Conservation (phyloP, 192 early-diverging fungal genomes). For the Borealophlyctis nickersoniae region DNA sequence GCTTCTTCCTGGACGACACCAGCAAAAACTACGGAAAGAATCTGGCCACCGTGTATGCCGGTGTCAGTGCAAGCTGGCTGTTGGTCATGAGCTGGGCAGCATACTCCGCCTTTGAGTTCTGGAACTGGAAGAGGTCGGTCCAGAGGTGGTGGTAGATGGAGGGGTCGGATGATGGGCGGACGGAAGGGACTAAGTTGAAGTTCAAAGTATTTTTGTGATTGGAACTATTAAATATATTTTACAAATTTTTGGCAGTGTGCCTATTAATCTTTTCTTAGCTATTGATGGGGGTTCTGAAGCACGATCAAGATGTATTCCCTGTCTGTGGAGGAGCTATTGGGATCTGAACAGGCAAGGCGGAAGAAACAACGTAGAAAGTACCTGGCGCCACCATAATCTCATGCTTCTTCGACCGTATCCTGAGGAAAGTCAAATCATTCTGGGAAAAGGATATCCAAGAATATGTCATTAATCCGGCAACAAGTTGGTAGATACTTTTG, state of each 20-base stretch:
- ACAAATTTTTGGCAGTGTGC: no score
- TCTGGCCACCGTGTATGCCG: conserved; percentile 25
- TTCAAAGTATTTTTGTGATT: no score
- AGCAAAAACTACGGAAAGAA: conserved; percentile 31
- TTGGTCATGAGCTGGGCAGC: conserved; percentile 27
- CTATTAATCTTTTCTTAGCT: no score
- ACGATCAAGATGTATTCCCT: conserved; percentile 83
- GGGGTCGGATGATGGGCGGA: no score
- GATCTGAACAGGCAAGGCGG: not conserved
- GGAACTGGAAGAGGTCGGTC: conserved; percentile 31
- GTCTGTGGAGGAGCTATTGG: conserved; percentile 47
- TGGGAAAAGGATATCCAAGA: conserved; percentile 25
- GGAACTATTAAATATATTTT: no score
- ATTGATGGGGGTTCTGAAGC: conserved; percentile 75
- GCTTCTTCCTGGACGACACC: conserved; percentile 37
- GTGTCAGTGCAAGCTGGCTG: conserved; percentile 27
- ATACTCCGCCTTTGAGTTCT: conserved; percentile 28
- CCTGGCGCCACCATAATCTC: conserved; percentile 95
- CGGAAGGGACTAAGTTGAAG: no score
- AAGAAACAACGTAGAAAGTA: conserved; percentile 28
- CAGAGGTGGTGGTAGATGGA: conserved; percentile 11
- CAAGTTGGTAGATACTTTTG: not conserved
- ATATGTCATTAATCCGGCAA: not conserved
- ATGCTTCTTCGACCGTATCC: conserved; percentile 91
- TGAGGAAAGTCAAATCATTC: conserved; percentile 92